Conservation (phyloP, 257 asterid species). For the Nicotiana tomentosiformis region DNA sequence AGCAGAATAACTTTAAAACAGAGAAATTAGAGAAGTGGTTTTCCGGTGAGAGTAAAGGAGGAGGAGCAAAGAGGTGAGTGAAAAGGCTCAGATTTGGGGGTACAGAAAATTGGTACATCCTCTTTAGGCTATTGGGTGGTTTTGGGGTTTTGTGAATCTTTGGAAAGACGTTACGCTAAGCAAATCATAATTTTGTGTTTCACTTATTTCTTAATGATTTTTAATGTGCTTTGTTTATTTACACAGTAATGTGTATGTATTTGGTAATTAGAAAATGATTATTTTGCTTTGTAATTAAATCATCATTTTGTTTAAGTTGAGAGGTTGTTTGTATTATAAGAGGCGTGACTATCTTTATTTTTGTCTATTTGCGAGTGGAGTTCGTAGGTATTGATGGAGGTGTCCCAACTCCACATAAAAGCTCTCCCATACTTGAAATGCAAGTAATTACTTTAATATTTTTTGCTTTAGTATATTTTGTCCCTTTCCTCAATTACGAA, state of each 20-base stretch:
- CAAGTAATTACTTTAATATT: slow-evolving; percentile 8
- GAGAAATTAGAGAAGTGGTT: slow-evolving; percentile 1
- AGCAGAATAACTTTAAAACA: neutral
- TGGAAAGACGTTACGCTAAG: slow-evolving; percentile 50
- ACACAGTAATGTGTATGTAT: neutral
- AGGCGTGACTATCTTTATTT: slow-evolving; percentile 6
- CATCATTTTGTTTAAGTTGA: neutral
- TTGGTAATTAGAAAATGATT: slow-evolving; percentile 8
- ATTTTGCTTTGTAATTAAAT: neutral
- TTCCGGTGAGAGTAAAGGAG: slow-evolving; percentile 22
- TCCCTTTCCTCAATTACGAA: neutral
- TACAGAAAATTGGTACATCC: slow-evolving; percentile 27
- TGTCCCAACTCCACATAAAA: neutral
- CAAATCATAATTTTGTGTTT: slow-evolving; percentile 19
- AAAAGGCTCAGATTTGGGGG: slow-evolving; percentile 37
- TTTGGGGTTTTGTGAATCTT: slow-evolving; percentile 55
- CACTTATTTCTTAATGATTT: slow-evolving; percentile 30
- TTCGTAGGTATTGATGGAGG: slow-evolving; percentile 7
- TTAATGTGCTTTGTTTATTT: neutral
- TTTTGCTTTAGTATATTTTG: neutral
- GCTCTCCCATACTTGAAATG: slow-evolving; percentile 10
- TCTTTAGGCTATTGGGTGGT: slow-evolving; percentile 22
- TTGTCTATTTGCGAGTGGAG: neutral
- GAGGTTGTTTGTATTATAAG: slow-evolving; percentile 5
- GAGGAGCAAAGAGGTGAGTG: slow-evolving; percentile 15